Evolutionary conservation across 2,329 filamentous ascomycete species (phyloP), one percentile per base, ranked within the genome.

Genomic region (Exophiala sp.): DNA sequence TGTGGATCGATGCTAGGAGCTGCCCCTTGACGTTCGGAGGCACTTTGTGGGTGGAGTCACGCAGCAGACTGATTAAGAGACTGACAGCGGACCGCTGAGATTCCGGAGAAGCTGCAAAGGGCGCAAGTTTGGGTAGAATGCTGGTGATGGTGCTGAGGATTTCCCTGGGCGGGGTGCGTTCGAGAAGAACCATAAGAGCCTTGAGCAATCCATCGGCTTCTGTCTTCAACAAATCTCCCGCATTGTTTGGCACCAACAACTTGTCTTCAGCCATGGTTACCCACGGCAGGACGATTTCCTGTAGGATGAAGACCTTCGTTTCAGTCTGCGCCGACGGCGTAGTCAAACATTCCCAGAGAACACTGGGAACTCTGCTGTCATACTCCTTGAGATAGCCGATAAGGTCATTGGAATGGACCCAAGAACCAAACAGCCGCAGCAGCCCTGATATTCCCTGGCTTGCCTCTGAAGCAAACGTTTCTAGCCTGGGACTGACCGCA

Each of bases 361-460:
- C 82, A 13, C 74, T 73, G 23, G 97, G 65, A n/a, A 91, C 73
- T 13, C 65, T 57, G 4, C 66, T 60, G 43, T 82, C 78, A 50
- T 82, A 78, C 6, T 77, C 67, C 10, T 84, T 79, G 6, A 98
- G 74, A 60, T 93, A 87, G 5, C 82, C 64, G 1, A 83, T 82
- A 1, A 82, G 83, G 53, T 75, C 77, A 0, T 80, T 74, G 18
- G 84, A 76, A 50, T 78, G 78, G 2, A 88, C 83, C 86, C 91
- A 95, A 1, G 85, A 86, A 2, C 81, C 82, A 56, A 98, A 81
- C 3, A 98, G 73, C 55, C 84, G 83, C 54, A 96, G 77, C 34
- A 89, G 78, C 13, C 84, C 86, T 2, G 93, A 97, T 6, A 96
- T 75, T 11, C 88, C 88, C 64, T 98, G 90, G 0, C 88, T 86